phyloP scores from a whole-genome alignment of 1,284 basidiomycete genomes.

The Phlebopus sp. region DNA sequence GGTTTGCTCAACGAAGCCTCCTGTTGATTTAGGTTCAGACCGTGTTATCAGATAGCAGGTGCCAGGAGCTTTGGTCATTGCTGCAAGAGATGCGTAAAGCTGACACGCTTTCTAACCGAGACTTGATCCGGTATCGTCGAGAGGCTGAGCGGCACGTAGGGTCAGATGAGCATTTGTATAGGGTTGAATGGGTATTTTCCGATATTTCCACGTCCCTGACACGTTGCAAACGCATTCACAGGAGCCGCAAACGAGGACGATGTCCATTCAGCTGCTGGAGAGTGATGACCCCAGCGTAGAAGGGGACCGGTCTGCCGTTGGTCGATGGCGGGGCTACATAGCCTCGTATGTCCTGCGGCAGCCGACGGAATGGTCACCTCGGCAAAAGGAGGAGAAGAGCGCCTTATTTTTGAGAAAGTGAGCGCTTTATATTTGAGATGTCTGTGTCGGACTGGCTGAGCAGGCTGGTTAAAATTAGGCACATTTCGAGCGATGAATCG shows the following conservation, averaged over 20 bases:
- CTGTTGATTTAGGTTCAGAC: constrained; percentile 69
- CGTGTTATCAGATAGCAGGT: constrained; percentile 70
- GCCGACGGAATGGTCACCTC: constrained; percentile 67
- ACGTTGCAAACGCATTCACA: constrained; percentile 30
- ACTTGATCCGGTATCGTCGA: constrained; percentile 87
- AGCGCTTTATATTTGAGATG: constrained; percentile 14
- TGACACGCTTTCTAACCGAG: constrained; percentile 60
- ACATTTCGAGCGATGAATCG: constrained; percentile 29
- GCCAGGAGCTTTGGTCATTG: constrained; percentile 68
- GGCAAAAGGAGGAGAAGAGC: constrained; percentile 40
- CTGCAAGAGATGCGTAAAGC: constrained; percentile 53
- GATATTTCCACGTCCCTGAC: constrained; percentile 6
- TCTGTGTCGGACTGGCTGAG: constrained; percentile 19
- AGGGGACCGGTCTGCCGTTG: constrained; percentile 41
- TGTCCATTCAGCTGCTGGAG: constrained; percentile 79
- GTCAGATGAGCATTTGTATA: constrained; percentile 88
- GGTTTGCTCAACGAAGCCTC: constrained; percentile 12
- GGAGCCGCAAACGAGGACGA: constrained; percentile 59
- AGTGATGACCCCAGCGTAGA: constrained; percentile 77
- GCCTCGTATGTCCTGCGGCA: constrained; percentile 77
- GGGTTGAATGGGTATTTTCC: constrained; percentile 79
- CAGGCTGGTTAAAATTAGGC: constrained; percentile 36
- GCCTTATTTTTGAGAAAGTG: constrained; percentile 49
- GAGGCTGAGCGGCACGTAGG: constrained; percentile 86
- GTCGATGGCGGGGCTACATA: constrained; percentile 85